These are phyloP conservation scores for Chrysosporium queenslandicum DNA, from an alignment of 2,329 filamentous ascomycete species.

Conservation along the genomic window DNA sequence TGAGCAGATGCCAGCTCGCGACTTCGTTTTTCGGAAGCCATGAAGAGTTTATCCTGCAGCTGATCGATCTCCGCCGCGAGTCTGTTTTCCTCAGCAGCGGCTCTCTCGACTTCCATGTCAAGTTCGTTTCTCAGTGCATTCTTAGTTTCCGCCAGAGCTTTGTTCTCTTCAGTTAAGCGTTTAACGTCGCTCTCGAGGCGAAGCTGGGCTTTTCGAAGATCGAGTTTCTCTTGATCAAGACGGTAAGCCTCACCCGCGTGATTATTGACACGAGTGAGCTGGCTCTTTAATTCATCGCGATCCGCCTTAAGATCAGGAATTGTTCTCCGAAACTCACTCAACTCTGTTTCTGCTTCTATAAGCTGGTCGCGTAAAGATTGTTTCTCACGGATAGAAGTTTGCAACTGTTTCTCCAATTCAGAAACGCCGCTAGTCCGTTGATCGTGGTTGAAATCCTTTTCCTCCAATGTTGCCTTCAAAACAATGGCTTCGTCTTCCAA, in stretches of 20 bases:
- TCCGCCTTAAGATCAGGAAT: conserved; percentile 53
- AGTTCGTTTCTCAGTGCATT: conserved; percentile 53
- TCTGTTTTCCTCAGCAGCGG: conserved; percentile 55
- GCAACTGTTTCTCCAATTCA: conserved; percentile 50
- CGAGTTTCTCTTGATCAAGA: conserved; percentile 58
- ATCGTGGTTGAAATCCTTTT: conserved; percentile 51
- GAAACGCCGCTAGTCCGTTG: conserved; percentile 48
- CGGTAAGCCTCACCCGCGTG: conserved; percentile 50
- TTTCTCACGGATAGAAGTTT: conserved; percentile 51
- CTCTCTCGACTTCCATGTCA: conserved; percentile 56
- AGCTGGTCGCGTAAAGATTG: conserved; percentile 55
- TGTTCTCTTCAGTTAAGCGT: conserved; percentile 55
- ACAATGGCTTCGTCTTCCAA: conserved; percentile 70
- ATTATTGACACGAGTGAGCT: conserved; percentile 47
- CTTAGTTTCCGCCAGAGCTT: conserved; percentile 47
- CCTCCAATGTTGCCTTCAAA: conserved; percentile 55
- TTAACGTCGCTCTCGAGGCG: conserved; percentile 59
- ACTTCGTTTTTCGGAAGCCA: conserved; percentile 34
- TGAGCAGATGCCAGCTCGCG: conserved; percentile 45
- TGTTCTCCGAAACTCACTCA: conserved; percentile 49
- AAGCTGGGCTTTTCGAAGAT: conserved; percentile 56
- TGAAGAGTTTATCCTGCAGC: conserved; percentile 44
- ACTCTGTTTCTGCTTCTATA: conserved; percentile 48
- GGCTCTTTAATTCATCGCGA: conserved; percentile 55
- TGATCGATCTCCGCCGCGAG: conserved; percentile 41